These are phyloP conservation scores for Cryptococcus floricola DNA, from an alignment of 1,284 basidiomycete genomes.

Conservation along the genomic window DNA sequence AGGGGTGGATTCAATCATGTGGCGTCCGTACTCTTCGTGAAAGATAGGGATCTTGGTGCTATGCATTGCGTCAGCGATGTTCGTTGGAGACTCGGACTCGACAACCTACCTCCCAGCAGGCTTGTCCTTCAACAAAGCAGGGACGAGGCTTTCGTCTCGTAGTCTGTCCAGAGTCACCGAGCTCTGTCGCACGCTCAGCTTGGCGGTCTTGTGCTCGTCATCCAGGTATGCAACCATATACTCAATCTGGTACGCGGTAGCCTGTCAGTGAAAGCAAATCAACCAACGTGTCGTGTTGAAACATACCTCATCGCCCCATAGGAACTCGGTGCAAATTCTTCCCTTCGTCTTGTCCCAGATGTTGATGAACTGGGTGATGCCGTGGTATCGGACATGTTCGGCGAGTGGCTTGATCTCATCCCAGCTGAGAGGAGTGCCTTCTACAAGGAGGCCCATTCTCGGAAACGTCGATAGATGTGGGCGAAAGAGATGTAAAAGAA, in stretches of 20 bases:
- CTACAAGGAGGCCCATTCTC: slow-evolving; percentile 85
- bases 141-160: slow-evolving; percentile 62
- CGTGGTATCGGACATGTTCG: slow-evolving; percentile 86
- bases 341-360: slow-evolving; percentile 91
- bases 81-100: no score
- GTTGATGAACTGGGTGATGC: slow-evolving; percentile 90
- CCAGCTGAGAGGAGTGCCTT: slow-evolving; percentile 94
- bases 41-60: slow-evolving; percentile 80
- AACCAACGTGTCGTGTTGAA: slow-evolving; percentile 1
- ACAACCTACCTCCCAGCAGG: slow-evolving; percentile 31
- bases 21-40: slow-evolving; percentile 96
- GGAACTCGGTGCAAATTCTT: slow-evolving; percentile 80
- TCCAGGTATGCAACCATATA: slow-evolving; percentile 93
- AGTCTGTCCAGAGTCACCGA: slow-evolving; percentile 91
- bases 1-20: slow-evolving; percentile 98
- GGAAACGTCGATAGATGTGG: background rate
- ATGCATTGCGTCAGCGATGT: background rate
- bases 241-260: slow-evolving; percentile 64
- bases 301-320: slow-evolving; percentile 96
- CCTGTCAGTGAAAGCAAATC: background rate
- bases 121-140: slow-evolving; percentile 55
- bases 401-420: slow-evolving; percentile 81
- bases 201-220: slow-evolving; percentile 69
- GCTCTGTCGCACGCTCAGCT: slow-evolving; percentile 83
- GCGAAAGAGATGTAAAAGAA: no score